Evolutionary conservation across 768 basidiomycete genomes (phyloP).

Genomic region (Lactarius deliciosus): DNA sequence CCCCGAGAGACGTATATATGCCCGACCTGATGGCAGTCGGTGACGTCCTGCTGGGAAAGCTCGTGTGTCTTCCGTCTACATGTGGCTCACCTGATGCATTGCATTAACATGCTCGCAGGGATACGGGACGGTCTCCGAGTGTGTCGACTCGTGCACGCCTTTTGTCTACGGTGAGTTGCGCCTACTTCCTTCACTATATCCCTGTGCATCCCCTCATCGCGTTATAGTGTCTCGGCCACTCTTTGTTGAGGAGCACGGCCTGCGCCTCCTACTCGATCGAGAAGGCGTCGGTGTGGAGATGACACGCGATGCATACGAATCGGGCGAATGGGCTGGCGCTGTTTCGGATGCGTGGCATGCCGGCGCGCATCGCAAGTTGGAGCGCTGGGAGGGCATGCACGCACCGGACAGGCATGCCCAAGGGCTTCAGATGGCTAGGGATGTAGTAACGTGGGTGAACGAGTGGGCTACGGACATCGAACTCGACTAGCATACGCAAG

Average conservation of each 20-base stretch:
- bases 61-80: constrained; percentile 46
- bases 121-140: constrained; percentile 80
- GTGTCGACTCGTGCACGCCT: constrained; percentile 71
- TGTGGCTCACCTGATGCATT: constrained; percentile 3
- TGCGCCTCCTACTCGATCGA: constrained; percentile 58
- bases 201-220: neutral
- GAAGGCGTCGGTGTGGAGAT: constrained; percentile 73
- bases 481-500: constrained; percentile 3
- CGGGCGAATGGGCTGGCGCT: constrained; percentile 66
- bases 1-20: constrained; percentile 78
- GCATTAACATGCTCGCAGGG: constrained; percentile 46
- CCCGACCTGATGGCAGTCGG: constrained; percentile 73
- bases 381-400: constrained; percentile 45
- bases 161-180: constrained; percentile 65
- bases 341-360: constrained; percentile 57
- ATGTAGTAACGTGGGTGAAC: constrained; percentile 52
- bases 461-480: constrained; percentile 31
- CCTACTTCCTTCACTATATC: neutral
- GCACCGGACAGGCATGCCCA: constrained; percentile 44
- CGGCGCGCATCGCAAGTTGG: constrained; percentile 51
- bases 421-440: constrained; percentile 47
- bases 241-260: constrained; percentile 79
- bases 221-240: constrained; percentile 67
- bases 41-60: constrained; percentile 75
- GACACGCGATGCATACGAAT: constrained; percentile 60